These are phyloP conservation scores for Solanum clarkiae DNA, from an alignment of 257 asterid species.

Conservation along the genomic window DNA sequence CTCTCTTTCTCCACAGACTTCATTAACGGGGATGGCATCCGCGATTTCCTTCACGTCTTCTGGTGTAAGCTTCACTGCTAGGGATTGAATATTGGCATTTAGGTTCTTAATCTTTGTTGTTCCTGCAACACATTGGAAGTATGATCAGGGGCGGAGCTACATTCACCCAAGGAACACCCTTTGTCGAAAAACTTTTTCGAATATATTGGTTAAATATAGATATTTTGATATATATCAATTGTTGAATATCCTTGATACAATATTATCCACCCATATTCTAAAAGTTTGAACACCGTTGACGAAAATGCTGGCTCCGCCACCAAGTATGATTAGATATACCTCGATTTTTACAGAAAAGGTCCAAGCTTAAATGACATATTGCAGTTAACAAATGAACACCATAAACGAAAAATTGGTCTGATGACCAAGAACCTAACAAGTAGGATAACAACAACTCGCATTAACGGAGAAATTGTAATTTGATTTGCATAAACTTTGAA, in stretches of 20 bases:
- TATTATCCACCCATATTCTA: no score
- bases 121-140: background rate
- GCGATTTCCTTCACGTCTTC: conserved; percentile 24
- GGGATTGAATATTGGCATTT: conserved; percentile 17
- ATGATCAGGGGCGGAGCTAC: background rate
- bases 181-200: no score
- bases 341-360: background rate
- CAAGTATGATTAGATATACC: background rate
- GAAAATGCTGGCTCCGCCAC: no score
- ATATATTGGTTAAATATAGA: no score
- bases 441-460: background rate
- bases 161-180: no score
- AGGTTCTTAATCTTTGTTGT: conserved; percentile 39
- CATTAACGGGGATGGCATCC: conserved; percentile 16
- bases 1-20: conserved; percentile 29
- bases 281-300: no score
- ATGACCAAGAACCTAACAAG: background rate
- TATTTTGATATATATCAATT: no score
- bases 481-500: background rate
- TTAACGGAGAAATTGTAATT: background rate
- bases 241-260: no score
- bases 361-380: background rate
- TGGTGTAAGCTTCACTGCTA: conserved; percentile 22
- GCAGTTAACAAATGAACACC: background rate
- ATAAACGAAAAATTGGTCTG: background rate